Evolutionary conservation across 176 grass and related monocot genomes (phyloP).

Genomic region (Typha latifolia): DNA sequence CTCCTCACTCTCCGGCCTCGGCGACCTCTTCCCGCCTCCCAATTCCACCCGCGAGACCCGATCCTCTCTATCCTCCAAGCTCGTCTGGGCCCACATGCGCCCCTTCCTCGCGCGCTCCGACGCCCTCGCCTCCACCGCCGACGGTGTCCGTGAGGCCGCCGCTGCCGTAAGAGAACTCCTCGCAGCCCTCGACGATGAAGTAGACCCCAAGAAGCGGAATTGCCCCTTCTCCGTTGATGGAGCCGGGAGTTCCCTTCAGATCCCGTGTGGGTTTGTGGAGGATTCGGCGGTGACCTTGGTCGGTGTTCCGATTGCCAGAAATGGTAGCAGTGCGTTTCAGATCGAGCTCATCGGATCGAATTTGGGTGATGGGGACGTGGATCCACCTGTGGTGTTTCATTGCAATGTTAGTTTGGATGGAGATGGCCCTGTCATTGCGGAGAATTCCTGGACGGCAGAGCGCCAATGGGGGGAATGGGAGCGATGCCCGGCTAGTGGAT

Average conservation of each 20-base stretch:
- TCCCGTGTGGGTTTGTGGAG: slow-evolving; percentile 63
- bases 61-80: background rate
- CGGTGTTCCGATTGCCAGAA: slow-evolving; percentile 29
- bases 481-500: slow-evolving; percentile 34
- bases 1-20: slow-evolving; percentile 17
- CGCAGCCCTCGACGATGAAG: slow-evolving; percentile 10
- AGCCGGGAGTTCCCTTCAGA: slow-evolving; percentile 11
- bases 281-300: slow-evolving; percentile 57
- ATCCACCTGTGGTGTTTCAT: slow-evolving; percentile 37
- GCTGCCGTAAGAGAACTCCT: slow-evolving; percentile 42
- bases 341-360: slow-evolving; percentile 49
- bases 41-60: slow-evolving; percentile 16
- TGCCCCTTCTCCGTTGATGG: slow-evolving; percentile 36
- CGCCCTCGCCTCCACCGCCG: slow-evolving; percentile 41
- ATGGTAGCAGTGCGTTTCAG: slow-evolving; percentile 38
- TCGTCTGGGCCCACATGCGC: slow-evolving; percentile 56
- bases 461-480: slow-evolving; percentile 52
- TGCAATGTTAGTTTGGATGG: slow-evolving; percentile 59
- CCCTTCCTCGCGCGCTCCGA: slow-evolving; percentile 62
- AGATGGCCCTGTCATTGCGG: slow-evolving; percentile 38
- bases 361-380: slow-evolving; percentile 1
- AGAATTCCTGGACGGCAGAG: slow-evolving; percentile 51
- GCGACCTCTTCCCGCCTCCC: slow-evolving; percentile 14
- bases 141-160: slow-evolving; percentile 53
- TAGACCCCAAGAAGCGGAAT: slow-evolving; percentile 7